Evolutionary conservation across 306 rosid genomes (phyloP).

Genomic region (Elaeagnus macrophylla): DNA sequence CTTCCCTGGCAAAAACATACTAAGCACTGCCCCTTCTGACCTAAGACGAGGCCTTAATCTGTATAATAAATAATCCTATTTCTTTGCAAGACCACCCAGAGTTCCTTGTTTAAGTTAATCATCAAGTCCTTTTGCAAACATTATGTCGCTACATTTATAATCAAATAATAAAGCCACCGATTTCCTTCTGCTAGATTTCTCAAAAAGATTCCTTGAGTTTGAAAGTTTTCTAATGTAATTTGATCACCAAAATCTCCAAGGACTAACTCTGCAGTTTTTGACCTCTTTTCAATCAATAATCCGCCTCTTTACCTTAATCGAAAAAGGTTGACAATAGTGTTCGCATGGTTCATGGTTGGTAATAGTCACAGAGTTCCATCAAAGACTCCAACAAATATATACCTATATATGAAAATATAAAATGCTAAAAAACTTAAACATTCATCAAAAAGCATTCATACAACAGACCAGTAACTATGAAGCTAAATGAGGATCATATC

Average conservation of each 20-base stretch:
- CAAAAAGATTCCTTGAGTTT: not conserved
- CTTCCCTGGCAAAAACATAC: too few species aligned
- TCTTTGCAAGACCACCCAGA: too few species aligned
- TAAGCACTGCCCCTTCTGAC: too few species aligned
- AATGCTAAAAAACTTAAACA: slow-evolving; percentile 12
- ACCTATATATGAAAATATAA: not conserved
- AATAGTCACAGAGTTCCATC: not conserved
- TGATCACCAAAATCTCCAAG: slow-evolving; percentile 7
- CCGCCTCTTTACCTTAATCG: slow-evolving; percentile 13
- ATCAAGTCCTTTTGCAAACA: too few species aligned
- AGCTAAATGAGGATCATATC: not conserved
- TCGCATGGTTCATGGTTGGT: not conserved
- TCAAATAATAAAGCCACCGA: too few species aligned
- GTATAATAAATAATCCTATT: too few species aligned
- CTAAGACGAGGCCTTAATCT: too few species aligned
- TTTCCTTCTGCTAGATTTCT: too few species aligned
- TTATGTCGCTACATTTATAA: too few species aligned
- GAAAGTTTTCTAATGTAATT: slow-evolving; percentile 1
- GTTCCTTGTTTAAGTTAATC: too few species aligned
- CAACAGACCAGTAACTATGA: not conserved
- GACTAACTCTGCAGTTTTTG: slow-evolving; percentile 1
- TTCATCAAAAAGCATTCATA: slow-evolving; percentile 1
- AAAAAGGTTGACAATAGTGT: slow-evolving; percentile 1
- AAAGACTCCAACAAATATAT: not conserved
- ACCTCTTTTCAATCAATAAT: not conserved